Conservation (phyloP, 164 flowering plant species). For the Aristolochia californica region DNA sequence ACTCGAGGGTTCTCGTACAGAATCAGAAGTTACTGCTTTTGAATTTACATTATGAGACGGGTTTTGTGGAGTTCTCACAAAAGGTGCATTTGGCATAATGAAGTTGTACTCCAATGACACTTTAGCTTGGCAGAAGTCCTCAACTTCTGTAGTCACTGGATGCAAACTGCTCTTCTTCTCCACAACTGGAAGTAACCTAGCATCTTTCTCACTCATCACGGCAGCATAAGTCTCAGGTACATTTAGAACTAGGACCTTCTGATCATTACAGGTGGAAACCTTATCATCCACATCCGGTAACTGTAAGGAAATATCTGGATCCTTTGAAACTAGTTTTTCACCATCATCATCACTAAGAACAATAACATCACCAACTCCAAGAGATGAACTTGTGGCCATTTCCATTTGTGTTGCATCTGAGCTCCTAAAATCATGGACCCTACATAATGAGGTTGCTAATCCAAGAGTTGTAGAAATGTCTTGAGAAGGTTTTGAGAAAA, state of each 20-base stretch:
- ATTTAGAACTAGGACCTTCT: slow-evolving; percentile 16
- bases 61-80: slow-evolving; percentile 6
- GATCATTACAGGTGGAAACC: slow-evolving; percentile 19
- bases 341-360: slow-evolving; percentile 22
- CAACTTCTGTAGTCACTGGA: slow-evolving; percentile 14
- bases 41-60: slow-evolving; percentile 9
- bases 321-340: slow-evolving; percentile 13
- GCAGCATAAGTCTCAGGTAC: slow-evolving; percentile 24
- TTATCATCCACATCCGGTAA: slow-evolving; percentile 15
- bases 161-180: slow-evolving; percentile 12
- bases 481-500: slow-evolving; percentile 6
- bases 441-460: no score
- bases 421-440: background rate
- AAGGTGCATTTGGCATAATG: slow-evolving; percentile 1
- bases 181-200: slow-evolving; percentile 6
- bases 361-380: slow-evolving; percentile 11
- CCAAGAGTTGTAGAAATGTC: background rate
- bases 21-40: slow-evolving; percentile 9
- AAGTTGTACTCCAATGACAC: slow-evolving; percentile 4
- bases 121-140: slow-evolving; percentile 3
- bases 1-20: slow-evolving; percentile 10
- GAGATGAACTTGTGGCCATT: background rate
- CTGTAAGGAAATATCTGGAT: slow-evolving; percentile 18
- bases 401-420: background rate
- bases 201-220: slow-evolving; percentile 21